Conservation (phyloP, 208 protist species). For the Angomonas deanei region DNA sequence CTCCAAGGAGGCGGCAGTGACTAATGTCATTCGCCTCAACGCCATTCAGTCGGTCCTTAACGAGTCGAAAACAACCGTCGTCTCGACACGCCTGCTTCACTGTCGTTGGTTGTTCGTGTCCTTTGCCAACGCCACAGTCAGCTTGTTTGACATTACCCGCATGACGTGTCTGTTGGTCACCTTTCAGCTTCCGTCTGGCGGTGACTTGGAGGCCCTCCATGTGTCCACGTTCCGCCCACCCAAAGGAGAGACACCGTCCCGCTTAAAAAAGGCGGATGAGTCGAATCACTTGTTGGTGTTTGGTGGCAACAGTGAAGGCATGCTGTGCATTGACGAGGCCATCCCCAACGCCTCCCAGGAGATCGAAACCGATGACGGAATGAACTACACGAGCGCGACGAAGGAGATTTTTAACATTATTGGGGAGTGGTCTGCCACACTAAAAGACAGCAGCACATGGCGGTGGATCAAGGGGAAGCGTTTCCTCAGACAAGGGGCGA, state of each 20-base stretch:
- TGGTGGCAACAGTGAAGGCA: not conserved
- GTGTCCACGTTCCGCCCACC: not conserved
- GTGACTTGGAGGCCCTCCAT: not conserved
- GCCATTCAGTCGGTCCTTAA: slow-evolving; percentile 11
- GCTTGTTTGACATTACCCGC: slow-evolving; percentile 20
- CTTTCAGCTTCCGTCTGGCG: slow-evolving; percentile 11
- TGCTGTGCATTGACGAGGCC: not conserved
- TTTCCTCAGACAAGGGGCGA: not conserved
- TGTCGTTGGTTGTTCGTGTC: not conserved
- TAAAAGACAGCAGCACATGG: slow-evolving; percentile 6
- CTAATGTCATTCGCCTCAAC: slow-evolving; percentile 18
- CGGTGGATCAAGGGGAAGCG: not conserved
- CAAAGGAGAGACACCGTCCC: not conserved
- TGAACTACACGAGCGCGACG: not conserved
- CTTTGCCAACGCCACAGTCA: not conserved
- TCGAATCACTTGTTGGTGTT: not conserved
- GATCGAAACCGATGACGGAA: not conserved
- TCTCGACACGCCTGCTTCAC: not conserved
- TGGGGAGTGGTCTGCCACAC: slow-evolving; percentile 10
- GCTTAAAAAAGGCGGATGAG: not conserved
- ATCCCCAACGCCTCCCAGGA: not conserved
- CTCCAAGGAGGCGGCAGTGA: slow-evolving; percentile 6
- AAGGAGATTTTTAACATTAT: slow-evolving; percentile 3
- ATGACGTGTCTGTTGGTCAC: slow-evolving; percentile 9
- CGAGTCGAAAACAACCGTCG: not conserved